phyloP scores from a whole-genome alignment of 2,329 filamentous ascomycete genomes.

The Fusarium staphyleae region DNA sequence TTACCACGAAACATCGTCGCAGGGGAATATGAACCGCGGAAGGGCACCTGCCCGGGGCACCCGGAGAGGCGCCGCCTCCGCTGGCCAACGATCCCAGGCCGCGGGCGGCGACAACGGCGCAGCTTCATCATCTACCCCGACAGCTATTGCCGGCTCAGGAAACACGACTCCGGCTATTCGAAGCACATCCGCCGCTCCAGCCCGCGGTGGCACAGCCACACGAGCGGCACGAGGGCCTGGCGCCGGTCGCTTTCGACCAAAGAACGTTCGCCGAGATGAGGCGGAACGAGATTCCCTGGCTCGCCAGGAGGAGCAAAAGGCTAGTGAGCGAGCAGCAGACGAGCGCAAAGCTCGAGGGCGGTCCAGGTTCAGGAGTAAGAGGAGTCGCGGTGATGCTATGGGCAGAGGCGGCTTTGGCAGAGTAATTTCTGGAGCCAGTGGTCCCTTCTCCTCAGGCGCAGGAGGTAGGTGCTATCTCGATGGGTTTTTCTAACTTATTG shows the following conservation, averaged over 20 bases:
- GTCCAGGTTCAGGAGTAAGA: conserved; percentile 51
- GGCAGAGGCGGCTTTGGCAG: conserved; percentile 51
- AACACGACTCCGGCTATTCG: conserved; percentile 24
- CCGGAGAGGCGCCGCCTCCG: conserved; percentile 43
- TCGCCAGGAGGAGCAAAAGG: conserved; percentile 53
- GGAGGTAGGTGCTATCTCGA: conserved; percentile 33
- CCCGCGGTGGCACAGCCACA: conserved; percentile 46
- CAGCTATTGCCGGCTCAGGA: conserved; percentile 28
- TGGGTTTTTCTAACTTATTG: neutral
- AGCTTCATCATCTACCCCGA: conserved; percentile 16
- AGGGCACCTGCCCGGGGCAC: conserved; percentile 44
- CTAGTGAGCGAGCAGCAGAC: conserved; percentile 50
- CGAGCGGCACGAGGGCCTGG: conserved; percentile 48
- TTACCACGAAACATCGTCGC: no score
- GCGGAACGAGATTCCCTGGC: conserved; percentile 57
- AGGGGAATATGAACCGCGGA: conserved; percentile 49
- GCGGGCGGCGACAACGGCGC: conserved; percentile 31
- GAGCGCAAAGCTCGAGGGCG: conserved; percentile 50
- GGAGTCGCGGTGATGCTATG: conserved; percentile 55
- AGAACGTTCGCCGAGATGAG: conserved; percentile 58
- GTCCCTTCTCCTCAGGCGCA: conserved; percentile 49
- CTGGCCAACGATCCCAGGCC: conserved; percentile 34
- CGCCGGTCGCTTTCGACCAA: conserved; percentile 55
- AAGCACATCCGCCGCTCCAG: conserved; percentile 37
- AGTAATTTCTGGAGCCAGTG: conserved; percentile 48